Base-by-base conservation (phyloP, 192 early-diverging fungal species). In the Coemansia sp. region DNA sequence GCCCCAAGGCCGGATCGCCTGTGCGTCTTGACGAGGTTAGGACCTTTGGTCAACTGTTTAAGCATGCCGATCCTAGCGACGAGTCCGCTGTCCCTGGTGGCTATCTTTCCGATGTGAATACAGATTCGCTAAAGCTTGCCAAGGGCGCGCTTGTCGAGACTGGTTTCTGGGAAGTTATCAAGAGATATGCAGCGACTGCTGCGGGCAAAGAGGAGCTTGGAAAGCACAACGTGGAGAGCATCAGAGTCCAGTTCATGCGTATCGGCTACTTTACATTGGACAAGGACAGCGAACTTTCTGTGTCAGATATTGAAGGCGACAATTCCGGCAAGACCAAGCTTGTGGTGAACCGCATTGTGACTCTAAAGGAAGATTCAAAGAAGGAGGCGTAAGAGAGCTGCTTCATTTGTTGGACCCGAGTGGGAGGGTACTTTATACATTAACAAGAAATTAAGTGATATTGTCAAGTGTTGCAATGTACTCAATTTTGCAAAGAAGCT, bases 211-310 rank as follows among this genome's bases (percentile, higher is more conserved):
- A 82, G 66, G 86, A 87, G 48, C 82, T 87, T 41, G 77, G 59
- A 62, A 84, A 90, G 72, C 82, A 72, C 43, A 69, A 74, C 52
- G 88, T 89, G 46, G 98, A 97, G 77, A 90, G 88, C 65, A 88
- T 92, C 73, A 76, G 94, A 64, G 95, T 93, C 89, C 98, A 99
- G 86, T 91, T 95, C 68, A 86, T 93, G 45, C 88, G 98, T 57
- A 90, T 96, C 42, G 98, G 95, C n/a, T 99, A 99, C 87, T 99
- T 98, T 78, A 92, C 97, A 72, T 85, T 99, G 12, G 98, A 99
- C 76, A 90, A 87, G 77, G 96, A 98, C 84, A 87, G 92, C 5
- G 86, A 85, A 15, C 55, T 96, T 52, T 78, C 77, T 36, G 65
- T 76, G n/a, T 87, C 86, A 12, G 76, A 80, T 54, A 86, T 86